phyloP scores from a whole-genome alignment of 139 green algal species.

The Chlamydomonas sp. region DNA sequence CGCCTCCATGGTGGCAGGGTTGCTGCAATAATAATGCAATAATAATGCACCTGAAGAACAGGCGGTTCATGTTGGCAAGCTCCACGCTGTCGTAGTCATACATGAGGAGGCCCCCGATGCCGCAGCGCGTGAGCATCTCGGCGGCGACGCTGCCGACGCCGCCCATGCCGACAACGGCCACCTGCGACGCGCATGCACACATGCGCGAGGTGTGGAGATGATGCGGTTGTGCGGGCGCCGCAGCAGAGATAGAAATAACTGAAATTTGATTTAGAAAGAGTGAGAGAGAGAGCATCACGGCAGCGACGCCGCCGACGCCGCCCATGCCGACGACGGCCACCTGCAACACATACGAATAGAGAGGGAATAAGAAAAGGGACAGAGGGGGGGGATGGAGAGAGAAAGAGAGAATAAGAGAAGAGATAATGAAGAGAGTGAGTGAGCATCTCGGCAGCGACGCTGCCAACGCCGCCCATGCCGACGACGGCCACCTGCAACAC shows the following conservation, averaged over 20 bases:
- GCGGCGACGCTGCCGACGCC: constrained; percentile 91
- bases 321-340: constrained; percentile 83
- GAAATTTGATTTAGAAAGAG: too few relatives aligned
- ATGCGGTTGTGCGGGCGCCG: neutral
- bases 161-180: constrained; percentile 83
- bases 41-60: constrained; percentile 96
- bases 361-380: too few relatives aligned
- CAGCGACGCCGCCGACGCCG: constrained; percentile 87
- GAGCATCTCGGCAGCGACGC: constrained; percentile 94
- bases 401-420: too few relatives aligned
- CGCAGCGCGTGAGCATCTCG: constrained; percentile 96
- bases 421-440: too few relatives aligned
- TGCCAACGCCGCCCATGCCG: constrained; percentile 88
- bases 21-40: too few relatives aligned
- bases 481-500: constrained; percentile 67
- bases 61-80: constrained; percentile 97
- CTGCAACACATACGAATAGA: constrained; percentile 25
- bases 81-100: constrained; percentile 96
- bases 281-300: too few relatives aligned
- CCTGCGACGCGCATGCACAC: constrained; percentile 23
- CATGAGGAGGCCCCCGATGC: constrained; percentile 86
- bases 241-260: too few relatives aligned
- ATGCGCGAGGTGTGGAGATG: neutral
- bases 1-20: too few relatives aligned
- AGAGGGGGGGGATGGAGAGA: too few relatives aligned